Base-by-base conservation (phyloP, 2,329 filamentous ascomycete genomes). In the Fusarium continuum region DNA sequence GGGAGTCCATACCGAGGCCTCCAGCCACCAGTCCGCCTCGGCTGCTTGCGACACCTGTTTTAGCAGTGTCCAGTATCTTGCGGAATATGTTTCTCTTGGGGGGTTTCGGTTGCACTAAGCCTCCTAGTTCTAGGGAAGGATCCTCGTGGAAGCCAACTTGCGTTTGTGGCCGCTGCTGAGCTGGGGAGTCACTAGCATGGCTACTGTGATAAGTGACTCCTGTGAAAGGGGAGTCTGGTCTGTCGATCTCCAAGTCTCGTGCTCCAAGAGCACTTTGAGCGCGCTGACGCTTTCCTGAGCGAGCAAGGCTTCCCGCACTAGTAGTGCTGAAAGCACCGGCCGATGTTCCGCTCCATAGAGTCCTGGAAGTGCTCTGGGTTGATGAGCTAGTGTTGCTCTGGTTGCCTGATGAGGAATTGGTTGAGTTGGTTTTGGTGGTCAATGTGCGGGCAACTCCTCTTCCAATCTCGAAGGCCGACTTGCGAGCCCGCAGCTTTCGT, bases 21-120 rank as follows among this genome's bases (percentile, higher is more conserved):
- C 74, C 74, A 26, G 87, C 85, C 4, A 89, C 90, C 65, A 97
- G 92, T 64, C 90, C 96, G 65, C 90, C 95, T 61, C 94, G 87
- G 48, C 91, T 92, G 73, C 88, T 96, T 3, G 94, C 94, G 28
- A 96, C 93, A 26, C 93, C 92, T 0, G 94, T 97, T 79, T 96
- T 97, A 14, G 93, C 94, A 3, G 92, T 92, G 65, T 97, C 93
- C 25, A 97, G 87, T 69, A 98, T 94, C 73, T 96, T 96, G 76
- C 94, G 95, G 82, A 98, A 95, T 72, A 98, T 96, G 43, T 92
- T 94, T 61, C 89, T 89, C 75, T 92, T 95, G 63, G 91, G 92
- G 2, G 88, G 83, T 76, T 93, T 91, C 0, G 93, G 93, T 58
- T 83, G 80, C 7, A 88, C 82, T 8, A 98, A 83, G 1, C 94